Base-by-base conservation (phyloP, 345 rosid species). In the Euphorbia lathyris region DNA sequence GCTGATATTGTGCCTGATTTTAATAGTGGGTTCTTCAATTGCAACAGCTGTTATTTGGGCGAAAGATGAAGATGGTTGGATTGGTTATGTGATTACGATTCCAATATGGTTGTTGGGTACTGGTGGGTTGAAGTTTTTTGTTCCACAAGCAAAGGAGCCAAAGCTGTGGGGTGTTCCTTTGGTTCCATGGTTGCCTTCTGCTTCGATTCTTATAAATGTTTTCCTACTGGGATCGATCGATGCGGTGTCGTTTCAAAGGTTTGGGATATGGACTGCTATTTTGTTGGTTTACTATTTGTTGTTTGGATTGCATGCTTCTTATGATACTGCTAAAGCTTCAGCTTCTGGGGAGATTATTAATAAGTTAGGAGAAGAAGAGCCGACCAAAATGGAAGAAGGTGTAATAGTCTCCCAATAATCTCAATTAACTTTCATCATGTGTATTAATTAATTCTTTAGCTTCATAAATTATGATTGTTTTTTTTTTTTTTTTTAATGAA, bases 171-270 rank as follows among this genome's bases (percentile, higher is more conserved):
- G 78, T 9, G 78, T 63, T 23, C 78, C 73, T 19, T 13, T 74
- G 14, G 64, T 74, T 34, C 77, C 77, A 17, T 74, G 78, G 78
- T n/a, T 74, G 65, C 78, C 78, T 22, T 74, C 73, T 26, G 64
- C 64, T 20, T 68, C 69, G 4, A 68, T 74, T 48, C 32, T 68
- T 17, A 63, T 74, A 7, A 74, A 74, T 23, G 32, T 74, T 7
- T 74, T 68, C 48, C 63, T 68, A 1, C 2, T 74, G 58, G 73
- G 78, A 11, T 74, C 78, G 1, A 74, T 74, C 6, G 78, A 74
- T 30, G 59, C 13, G 27, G 58, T 59, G 5, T 74, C 73, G 6
- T 74, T 74, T 25, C 29, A 1, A 19, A 68, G 78, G 30, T 68
- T 74, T 57, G 69, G 72, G 7, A 17, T 53, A 20, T 74, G 78